Evolutionary conservation across 2,329 filamentous ascomycete genomes (phyloP), one percentile per base, ranked within the genome.

Genomic region (Colletotrichum tropicicola): DNA sequence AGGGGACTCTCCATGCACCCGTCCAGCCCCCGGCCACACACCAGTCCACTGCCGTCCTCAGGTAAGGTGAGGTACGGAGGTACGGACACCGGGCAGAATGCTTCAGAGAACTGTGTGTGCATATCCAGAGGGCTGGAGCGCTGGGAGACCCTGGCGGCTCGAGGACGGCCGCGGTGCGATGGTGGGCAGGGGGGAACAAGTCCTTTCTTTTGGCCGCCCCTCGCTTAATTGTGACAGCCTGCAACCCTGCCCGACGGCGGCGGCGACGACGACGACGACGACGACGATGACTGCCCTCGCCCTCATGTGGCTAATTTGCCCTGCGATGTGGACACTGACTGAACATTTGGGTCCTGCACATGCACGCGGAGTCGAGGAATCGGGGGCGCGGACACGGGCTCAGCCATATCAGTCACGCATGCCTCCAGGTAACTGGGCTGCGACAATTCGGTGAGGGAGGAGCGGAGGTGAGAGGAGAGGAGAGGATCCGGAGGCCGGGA

Each of bases 151-250:
- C 43, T 47, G 47, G n/a, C n/a, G n/a, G n/a, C n/a, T n/a, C n/a
- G 53, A 21, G 32, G 19, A n/a, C 44, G 12, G 12, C 15, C n/a
- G 30, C 21, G 28, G 8, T 25, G 32, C 32, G 4, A 15, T 35
- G 13, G 32, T 13, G 32, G 32, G 32, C 32, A 35, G n/a, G 32
- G 32, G 32, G 32, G 32, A 13, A 8, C 15, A 43, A 17, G n/a
- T 19, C 17, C 39, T 43, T 19, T n/a, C n/a, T n/a, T 19, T 21
- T 19, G 19, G 19, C 8, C 19, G 43, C 44, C 32, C 61, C 49
- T 65, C 61, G 56, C 56, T 65, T 61, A 61, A 47, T 39, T 27
- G 27, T 65, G 61, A 55, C 49, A 48, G 48, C 49, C 57, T 49
- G 35, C 32, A 53, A 61, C 61, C 61, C 57, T 61, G 56, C 49